These are phyloP conservation scores for Solanum neorickii DNA, from an alignment of 257 asterid species.

Conservation along the genomic window DNA sequence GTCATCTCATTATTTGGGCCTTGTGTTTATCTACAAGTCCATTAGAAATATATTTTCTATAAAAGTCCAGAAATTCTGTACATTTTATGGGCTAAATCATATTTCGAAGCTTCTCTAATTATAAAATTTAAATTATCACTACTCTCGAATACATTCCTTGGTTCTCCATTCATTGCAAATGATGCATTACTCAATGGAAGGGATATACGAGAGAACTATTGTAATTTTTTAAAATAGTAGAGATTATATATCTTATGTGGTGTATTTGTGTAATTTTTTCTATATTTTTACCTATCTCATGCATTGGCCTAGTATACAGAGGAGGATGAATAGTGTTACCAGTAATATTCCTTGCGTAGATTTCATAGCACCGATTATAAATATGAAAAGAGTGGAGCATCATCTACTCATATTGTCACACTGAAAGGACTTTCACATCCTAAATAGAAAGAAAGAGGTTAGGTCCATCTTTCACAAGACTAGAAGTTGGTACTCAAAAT, in stretches of 20 bases:
- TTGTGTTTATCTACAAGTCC: not conserved
- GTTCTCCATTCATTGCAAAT: not conserved
- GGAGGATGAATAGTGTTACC: not conserved
- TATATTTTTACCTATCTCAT: not conserved
- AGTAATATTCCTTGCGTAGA: not conserved
- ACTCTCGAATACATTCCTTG: not conserved
- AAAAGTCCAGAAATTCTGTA: not conserved
- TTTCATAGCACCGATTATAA: no score
- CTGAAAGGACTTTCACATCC: not conserved
- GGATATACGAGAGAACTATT: not conserved
- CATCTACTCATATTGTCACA: not conserved
- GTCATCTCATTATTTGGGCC: not conserved
- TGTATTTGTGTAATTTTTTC: not conserved
- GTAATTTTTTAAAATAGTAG: not conserved
- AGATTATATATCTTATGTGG: not conserved
- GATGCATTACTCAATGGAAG: not conserved
- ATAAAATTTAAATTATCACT: no score
- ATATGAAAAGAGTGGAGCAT: no score
- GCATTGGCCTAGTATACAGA: not conserved
- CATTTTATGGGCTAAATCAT: not conserved
- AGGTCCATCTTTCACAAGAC: not conserved
- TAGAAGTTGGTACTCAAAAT: not conserved
- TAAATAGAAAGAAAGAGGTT: no score
- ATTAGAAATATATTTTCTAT: no score
- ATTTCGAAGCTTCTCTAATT: no score